Base-by-base conservation (phyloP, 1,139 yeast genomes). In the Suhomyces terraborum region DNA sequence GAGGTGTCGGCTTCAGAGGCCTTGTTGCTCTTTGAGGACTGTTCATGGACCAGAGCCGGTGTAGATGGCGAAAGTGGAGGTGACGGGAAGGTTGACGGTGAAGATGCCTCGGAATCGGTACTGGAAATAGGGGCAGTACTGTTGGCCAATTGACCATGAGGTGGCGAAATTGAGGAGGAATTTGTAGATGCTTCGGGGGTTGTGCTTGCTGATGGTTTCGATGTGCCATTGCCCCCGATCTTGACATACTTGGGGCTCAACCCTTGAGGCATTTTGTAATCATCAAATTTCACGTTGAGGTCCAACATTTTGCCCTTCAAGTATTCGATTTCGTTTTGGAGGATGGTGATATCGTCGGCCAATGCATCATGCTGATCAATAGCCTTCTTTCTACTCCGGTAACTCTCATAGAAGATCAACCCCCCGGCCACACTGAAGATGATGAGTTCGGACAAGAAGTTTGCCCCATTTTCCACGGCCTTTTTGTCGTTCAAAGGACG, bases 391-490 rank as follows among this genome's bases (percentile, higher is more conserved):
- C 88, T 69, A 36, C 88, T 80, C 49, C 93, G 72, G 52, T 76
- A 72, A 35, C 87, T 75, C 57, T 88, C 96, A 58, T 76, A 87
- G 19, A 88, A 58, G n/a, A 88, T 82, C 40, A 86, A 69, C 1
- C 84, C 75, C 5, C 95, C 95, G 3, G 95, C 96, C 18, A 88
- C 94, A 48, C 71, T 60, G 53, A 88, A 88, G 26, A 88, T 81
- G 54, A 88, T 84, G 26, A 81, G 61, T 59, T 88, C 96, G 29
- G 93, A 83, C 6, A 88, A 64, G 55, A 88, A 80, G 36, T 77
- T 84, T 34, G 96, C 95, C 1, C 96, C 96, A 43, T 75, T 80
- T 47, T 88, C 95, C 32, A 88, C 79, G 32, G 96, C 96, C 56
- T 81, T 83, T 18, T 83, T 81, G 51, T 88, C 96, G 56, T 87